Percentiles rank a stretch among this genome's conserved stretches.
phyloP scores from a whole-genome alignment of 208 protist genomes.

The Angomonas ambiguus region DNA sequence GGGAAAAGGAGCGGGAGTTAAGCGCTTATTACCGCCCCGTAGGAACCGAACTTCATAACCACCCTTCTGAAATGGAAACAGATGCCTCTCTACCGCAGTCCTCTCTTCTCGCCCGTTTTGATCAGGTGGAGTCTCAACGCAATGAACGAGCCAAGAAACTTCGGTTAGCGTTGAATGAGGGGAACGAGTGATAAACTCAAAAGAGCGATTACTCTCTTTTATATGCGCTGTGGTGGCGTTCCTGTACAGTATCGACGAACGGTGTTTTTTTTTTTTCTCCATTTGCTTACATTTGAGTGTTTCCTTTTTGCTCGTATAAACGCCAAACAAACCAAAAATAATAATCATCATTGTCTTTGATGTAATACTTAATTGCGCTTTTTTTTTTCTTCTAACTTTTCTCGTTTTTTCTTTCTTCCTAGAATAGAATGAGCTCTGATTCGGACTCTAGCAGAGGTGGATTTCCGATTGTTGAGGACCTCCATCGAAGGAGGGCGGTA shows the following conservation, averaged over 20 bases:
- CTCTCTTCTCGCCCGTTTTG: constrained; percentile 32
- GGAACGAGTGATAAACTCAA: no score
- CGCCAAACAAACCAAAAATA: no score
- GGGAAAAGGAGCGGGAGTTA: constrained; percentile 51
- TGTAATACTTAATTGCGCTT: background rate
- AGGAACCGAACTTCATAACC: background rate
- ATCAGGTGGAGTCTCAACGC: constrained; percentile 22
- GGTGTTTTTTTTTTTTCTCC: no score
- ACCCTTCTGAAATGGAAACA: constrained; percentile 14
- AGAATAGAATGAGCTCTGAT: background rate
- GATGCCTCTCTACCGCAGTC: background rate
- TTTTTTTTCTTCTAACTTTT: background rate
- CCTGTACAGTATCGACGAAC: no score
- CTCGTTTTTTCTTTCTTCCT: background rate
- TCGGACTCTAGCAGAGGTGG: background rate
- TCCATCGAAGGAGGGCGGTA: constrained; percentile 14
- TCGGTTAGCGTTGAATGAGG: background rate
- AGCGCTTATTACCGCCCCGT: no score
- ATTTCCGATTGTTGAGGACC: background rate
- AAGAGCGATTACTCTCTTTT: no score
- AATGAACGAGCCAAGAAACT: background rate
- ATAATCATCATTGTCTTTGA: no score
- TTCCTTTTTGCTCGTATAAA: no score
- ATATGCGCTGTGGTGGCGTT: no score
- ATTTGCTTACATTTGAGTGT: no score